Evolutionary conservation across 169 alveolate species (phyloP).

Genomic region (Hepatocystis sp.): DNA sequence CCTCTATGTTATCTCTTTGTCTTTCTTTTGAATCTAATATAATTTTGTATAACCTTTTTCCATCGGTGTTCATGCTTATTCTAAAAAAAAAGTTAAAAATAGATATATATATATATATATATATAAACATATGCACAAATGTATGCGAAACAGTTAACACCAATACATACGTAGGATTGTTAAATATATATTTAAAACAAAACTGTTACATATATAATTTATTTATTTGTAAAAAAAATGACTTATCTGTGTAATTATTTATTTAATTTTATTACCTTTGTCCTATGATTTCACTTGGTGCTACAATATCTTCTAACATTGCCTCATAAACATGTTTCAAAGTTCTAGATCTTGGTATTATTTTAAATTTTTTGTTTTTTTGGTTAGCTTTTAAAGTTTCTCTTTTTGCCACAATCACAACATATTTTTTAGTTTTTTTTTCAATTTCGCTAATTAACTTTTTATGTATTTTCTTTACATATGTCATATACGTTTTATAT

Average conservation of each 20-base stretch:
- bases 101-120: neutral
- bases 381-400: constrained; percentile 91
- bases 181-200: too few relatives aligned
- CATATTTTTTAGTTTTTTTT: constrained; percentile 95
- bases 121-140: constrained; percentile 1
- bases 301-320: constrained; percentile 95
- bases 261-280: constrained; percentile 80
- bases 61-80: constrained; percentile 94
- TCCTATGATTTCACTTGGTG: constrained; percentile 95
- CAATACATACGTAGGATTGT: too few relatives aligned
- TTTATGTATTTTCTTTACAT: constrained; percentile 91
- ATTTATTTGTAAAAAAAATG: neutral
- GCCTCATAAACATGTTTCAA: constrained; percentile 97
- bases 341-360: constrained; percentile 96
- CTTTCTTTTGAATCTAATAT: constrained; percentile 96
- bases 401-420: constrained; percentile 93
- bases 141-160: too few relatives aligned
- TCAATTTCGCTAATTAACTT: constrained; percentile 94
- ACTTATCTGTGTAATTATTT: neutral
- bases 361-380: constrained; percentile 89
- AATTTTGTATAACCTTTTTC: constrained; percentile 94
- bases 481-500: constrained; percentile 87
- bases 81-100: constrained; percentile 53
- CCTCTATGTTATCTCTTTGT: constrained; percentile 94
- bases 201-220: neutral